These are phyloP conservation scores for Talaromyces sp. DNA, from an alignment of 2,329 filamentous ascomycete genomes.

Conservation along the genomic window DNA sequence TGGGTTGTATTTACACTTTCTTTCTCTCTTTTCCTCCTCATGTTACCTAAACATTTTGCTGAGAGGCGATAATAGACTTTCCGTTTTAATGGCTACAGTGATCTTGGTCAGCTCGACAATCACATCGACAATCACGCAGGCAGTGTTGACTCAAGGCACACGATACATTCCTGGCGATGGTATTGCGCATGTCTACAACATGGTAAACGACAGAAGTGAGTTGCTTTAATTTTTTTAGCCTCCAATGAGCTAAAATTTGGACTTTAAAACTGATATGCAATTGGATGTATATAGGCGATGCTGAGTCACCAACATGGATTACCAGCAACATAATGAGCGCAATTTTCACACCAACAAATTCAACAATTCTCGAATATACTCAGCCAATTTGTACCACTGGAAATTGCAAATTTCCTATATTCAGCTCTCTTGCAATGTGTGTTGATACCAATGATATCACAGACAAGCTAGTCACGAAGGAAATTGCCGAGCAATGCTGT, in stretches of 20 bases:
- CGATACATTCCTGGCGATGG: not conserved
- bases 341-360: not conserved
- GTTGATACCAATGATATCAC: not conserved
- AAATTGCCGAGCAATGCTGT: not conserved
- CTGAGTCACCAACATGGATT: not conserved
- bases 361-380: not conserved
- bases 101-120: not conserved
- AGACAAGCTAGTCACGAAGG: not conserved
- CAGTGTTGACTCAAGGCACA: not conserved
- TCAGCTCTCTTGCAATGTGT: not conserved
- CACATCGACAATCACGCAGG: slow-evolving; percentile 2
- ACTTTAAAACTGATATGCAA: not conserved
- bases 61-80: not conserved
- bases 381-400: not conserved
- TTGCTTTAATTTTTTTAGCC: not conserved
- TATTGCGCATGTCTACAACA: not conserved
- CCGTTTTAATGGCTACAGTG: not conserved
- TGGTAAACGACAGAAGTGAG: not conserved
- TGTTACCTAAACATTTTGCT: not conserved
- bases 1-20: not conserved
- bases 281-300: not conserved
- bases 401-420: slow-evolving; percentile 1
- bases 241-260: not conserved
- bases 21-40: not conserved
- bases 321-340: not conserved